Evolutionary conservation across 2,329 filamentous ascomycete species (phyloP).

Genomic region (Alternaria solani): DNA sequence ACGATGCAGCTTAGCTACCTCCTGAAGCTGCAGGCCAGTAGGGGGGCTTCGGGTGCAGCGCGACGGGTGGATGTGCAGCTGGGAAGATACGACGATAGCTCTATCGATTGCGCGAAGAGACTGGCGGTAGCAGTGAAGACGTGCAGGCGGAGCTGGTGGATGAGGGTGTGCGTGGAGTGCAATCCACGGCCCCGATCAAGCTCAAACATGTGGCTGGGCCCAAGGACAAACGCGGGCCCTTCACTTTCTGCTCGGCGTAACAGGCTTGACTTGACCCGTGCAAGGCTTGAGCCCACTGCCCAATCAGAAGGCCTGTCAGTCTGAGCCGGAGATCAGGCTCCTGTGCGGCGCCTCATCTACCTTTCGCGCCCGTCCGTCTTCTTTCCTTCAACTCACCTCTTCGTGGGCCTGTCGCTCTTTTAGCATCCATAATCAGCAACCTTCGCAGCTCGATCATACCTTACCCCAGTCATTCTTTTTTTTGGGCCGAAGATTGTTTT

Average conservation of each 20-base stretch:
- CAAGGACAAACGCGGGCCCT: conserved; percentile 16
- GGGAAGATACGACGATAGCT: conserved; percentile 17
- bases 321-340: conserved; percentile 32
- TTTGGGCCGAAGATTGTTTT: conserved; percentile 36
- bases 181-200: conserved; percentile 22
- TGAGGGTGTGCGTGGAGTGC: conserved; percentile 8
- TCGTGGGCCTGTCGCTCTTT: conserved; percentile 45
- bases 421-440: conserved; percentile 28
- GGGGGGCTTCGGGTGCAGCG: conserved; percentile 14
- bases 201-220: conserved; percentile 41
- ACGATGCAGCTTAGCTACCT: conserved; percentile 29
- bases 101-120: conserved; percentile 15
- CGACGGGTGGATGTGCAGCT: conserved; percentile 17
- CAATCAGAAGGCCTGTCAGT: conserved; percentile 35
- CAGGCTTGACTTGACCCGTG: conserved; percentile 31
- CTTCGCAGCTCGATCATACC: conserved; percentile 34
- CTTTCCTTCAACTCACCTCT: conserved; percentile 45
- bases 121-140: background rate
- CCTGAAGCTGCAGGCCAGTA: conserved; percentile 21
- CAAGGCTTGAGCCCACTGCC: conserved; percentile 26
- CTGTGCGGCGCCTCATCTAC: conserved; percentile 44
- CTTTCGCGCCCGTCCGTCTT: conserved; percentile 38
- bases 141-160: background rate
- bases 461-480: conserved; percentile 53
- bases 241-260: conserved; percentile 23